Evolutionary conservation across 371 early-diverging fungal genomes (phyloP).

Genomic region (Syncephalastrum sp.): DNA sequence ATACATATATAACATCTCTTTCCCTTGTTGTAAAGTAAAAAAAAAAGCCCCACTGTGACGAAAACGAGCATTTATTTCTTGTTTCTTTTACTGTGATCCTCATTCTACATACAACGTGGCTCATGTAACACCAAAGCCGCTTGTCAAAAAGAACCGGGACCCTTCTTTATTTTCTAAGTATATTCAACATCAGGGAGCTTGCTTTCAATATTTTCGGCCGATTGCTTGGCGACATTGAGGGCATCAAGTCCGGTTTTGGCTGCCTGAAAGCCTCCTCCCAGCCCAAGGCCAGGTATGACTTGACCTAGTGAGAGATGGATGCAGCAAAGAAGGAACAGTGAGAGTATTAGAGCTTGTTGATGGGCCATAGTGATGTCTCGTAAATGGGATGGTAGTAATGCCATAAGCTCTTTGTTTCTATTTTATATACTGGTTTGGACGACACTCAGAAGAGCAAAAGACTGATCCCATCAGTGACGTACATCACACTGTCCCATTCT

Average conservation of each 20-base stretch:
- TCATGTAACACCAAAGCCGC: no score
- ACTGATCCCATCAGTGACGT: no score
- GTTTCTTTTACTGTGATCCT: neutral
- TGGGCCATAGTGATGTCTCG: no score
- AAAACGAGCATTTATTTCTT: neutral
- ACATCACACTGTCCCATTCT: no score
- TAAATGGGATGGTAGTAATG: no score
- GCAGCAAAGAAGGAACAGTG: no score
- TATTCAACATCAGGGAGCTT: constrained; percentile 8
- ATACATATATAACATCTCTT: neutral
- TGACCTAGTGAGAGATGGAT: no score
- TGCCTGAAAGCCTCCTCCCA: constrained; percentile 1
- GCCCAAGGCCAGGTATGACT: neutral
- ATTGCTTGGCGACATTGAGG: constrained; percentile 8
- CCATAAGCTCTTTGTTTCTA: no score
- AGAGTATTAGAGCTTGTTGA: no score
- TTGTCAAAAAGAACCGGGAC: no score
- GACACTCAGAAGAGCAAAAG: no score
- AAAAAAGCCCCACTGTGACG: neutral
- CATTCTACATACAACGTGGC: neutral
- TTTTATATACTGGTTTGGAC: no score
- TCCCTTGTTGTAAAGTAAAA: constrained; percentile 3
- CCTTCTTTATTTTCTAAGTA: neutral
- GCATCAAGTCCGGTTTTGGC: constrained; percentile 19
- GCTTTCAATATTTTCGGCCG: constrained; percentile 11